Percentiles rank a stretch among this genome's conserved stretches.
Conservation (phyloP, 495 filamentous ascomycete genomes). For the Neurospora tetrasperma region DNA sequence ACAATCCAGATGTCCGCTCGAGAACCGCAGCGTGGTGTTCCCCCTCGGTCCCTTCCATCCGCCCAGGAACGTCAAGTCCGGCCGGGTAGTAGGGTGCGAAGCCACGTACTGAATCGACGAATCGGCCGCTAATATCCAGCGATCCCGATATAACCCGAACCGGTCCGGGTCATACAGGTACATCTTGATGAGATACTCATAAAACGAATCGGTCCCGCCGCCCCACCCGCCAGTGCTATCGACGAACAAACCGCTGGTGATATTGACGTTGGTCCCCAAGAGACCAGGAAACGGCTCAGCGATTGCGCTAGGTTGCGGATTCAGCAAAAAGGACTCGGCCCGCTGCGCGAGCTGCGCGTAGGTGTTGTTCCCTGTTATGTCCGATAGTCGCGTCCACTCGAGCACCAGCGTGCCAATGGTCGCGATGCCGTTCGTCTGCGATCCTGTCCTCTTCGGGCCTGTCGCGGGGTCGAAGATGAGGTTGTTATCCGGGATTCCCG, state of each 20-base stretch:
- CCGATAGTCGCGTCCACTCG: constrained; percentile 77
- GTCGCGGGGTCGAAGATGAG: constrained; percentile 43
- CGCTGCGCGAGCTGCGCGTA: constrained; percentile 60
- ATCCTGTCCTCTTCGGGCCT: constrained; percentile 31
- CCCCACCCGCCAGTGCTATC: constrained; percentile 67
- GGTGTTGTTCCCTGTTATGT: constrained; percentile 55
- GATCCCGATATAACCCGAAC: constrained; percentile 54
- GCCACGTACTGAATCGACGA: constrained; percentile 63
- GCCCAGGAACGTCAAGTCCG: constrained; percentile 68
- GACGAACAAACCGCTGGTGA: constrained; percentile 53
- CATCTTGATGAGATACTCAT: constrained; percentile 94
- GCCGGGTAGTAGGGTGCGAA: constrained; percentile 57
- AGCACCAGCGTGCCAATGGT: constrained; percentile 65
- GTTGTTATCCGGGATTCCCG: constrained; percentile 68
- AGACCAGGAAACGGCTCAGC: constrained; percentile 71
- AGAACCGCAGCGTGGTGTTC: constrained; percentile 39
- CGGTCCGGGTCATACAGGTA: constrained; percentile 66
- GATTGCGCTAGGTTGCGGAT: constrained; percentile 44
- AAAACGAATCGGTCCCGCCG: constrained; percentile 73
- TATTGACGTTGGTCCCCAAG: constrained; percentile 56
- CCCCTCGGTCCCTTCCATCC: constrained; percentile 30
- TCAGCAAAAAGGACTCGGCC: constrained; percentile 62
- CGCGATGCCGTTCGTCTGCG: constrained; percentile 55
- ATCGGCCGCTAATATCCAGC: constrained; percentile 70
- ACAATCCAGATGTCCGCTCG: constrained; percentile 63